A percentile compares a stretch with the other conserved stretches of the same genome.
Conservation (phyloP, 2,329 filamentous ascomycete genomes). For the Fonsecaea nubica region DNA sequence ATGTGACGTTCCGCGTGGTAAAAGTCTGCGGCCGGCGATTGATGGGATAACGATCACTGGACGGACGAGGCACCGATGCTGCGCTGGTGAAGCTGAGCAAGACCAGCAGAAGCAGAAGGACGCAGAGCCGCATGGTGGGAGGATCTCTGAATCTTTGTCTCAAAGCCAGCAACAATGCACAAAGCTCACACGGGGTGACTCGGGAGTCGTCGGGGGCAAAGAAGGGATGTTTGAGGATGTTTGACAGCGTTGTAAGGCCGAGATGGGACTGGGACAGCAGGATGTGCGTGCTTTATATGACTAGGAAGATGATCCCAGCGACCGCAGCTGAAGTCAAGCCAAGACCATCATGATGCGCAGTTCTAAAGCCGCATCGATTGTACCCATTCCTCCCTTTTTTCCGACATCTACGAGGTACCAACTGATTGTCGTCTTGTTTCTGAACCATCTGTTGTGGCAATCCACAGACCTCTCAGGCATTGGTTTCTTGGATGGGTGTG, state of each 20-base stretch:
- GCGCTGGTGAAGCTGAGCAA: neutral
- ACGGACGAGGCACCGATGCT: neutral
- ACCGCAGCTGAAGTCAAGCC: neutral
- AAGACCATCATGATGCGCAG: neutral
- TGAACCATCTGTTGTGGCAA: conserved; percentile 13
- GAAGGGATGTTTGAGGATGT: neutral
- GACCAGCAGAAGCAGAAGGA: neutral
- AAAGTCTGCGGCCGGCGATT: neutral
- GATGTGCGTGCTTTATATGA: neutral
- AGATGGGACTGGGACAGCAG: neutral
- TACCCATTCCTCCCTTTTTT: neutral
- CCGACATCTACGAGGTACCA: neutral
- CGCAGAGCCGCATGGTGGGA: neutral
- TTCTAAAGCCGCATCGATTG: neutral
- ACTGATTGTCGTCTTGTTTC: conserved; percentile 12
- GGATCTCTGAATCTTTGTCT: neutral
- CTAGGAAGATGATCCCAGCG: neutral
- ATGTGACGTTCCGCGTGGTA: conserved; percentile 16
- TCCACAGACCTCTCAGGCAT: neutral
- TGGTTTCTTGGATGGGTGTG: neutral
- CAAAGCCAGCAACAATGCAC: neutral
- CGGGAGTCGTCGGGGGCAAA: neutral
- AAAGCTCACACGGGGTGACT: neutral
- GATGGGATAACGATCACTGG: neutral
- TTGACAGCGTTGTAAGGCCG: neutral